A percentile compares a stretch with the other conserved stretches of the same genome.
Evolutionary conservation across 2,329 filamentous ascomycete species (phyloP).

Genomic region (Juglanconis sp.): DNA sequence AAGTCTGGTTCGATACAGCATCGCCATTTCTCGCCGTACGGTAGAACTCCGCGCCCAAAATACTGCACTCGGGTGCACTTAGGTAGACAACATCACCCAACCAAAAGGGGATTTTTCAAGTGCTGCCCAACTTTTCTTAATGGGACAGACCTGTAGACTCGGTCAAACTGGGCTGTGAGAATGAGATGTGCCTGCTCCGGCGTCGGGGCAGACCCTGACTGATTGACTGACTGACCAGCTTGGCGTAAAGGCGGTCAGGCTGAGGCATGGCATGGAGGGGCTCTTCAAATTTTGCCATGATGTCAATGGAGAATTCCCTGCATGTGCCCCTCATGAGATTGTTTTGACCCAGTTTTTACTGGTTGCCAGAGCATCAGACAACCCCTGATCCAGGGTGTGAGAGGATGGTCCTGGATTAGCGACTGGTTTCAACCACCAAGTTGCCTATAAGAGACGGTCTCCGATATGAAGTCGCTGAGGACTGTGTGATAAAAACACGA

Average conservation of each 20-base stretch:
- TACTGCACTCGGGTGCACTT: constrained; percentile 18
- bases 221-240: too few species aligned
- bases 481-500: too few species aligned
- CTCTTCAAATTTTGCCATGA: constrained; percentile 18
- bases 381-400: not conserved
- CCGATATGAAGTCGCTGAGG: too few species aligned
- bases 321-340: constrained; percentile 13
- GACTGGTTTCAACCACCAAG: not conserved
- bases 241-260: not conserved
- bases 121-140: not conserved
- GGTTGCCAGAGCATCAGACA: constrained; percentile 4
- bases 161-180: too few species aligned
- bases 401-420: not conserved
- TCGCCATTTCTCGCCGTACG: constrained; percentile 12
- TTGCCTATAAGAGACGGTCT: not conserved
- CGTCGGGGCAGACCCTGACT: too few species aligned
- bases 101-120: constrained; percentile 4
- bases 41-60: constrained; percentile 15
- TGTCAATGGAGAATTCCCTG: constrained; percentile 15
- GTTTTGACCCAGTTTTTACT: constrained; percentile 9
- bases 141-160: not conserved
- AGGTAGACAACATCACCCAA: constrained; percentile 18
- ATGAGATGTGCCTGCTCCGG: too few species aligned
- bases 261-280: not conserved
- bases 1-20: constrained; percentile 15